These are phyloP conservation scores for Ophiosphaerella narmari DNA, from an alignment of 2,329 filamentous ascomycete genomes.

Conservation along the genomic window DNA sequence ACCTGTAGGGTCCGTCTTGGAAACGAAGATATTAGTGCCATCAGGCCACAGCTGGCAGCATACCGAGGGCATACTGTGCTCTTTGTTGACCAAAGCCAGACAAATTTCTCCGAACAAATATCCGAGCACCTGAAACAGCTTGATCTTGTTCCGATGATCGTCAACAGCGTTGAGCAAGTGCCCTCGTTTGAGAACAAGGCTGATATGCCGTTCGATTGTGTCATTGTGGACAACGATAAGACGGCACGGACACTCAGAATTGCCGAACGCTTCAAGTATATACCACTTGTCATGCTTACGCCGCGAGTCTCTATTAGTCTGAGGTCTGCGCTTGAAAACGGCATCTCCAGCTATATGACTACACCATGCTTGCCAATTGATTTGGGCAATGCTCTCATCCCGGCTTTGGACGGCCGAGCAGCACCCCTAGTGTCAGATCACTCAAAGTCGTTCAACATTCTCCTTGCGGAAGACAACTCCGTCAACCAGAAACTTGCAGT, in stretches of 20 bases:
- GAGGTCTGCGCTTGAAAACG: constrained; percentile 90
- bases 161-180: constrained; percentile 75
- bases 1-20: constrained; percentile 89
- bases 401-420: constrained; percentile 88
- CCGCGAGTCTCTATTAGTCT: constrained; percentile 88
- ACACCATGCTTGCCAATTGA: constrained; percentile 94
- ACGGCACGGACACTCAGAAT: constrained; percentile 84
- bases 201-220: constrained; percentile 81
- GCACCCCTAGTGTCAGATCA: constrained; percentile 91
- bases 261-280: constrained; percentile 95
- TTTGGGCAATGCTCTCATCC: constrained; percentile 93
- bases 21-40: constrained; percentile 74
- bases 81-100: constrained; percentile 91
- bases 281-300: constrained; percentile 90
- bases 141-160: constrained; percentile 79
- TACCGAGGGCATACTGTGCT: constrained; percentile 91
- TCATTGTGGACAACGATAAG: constrained; percentile 91
- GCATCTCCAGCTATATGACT: constrained; percentile 99
- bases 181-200: constrained; percentile 55
- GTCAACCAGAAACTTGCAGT: constrained; percentile 96
- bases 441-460: constrained; percentile 91
- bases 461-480: constrained; percentile 94
- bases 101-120: constrained; percentile 76
- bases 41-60: constrained; percentile 83
- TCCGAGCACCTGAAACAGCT: constrained; percentile 76